Evolutionary conservation across 2,329 filamentous ascomycete species (phyloP), one percentile per base, ranked within the genome.

Genomic region (Fusarium musae): DNA sequence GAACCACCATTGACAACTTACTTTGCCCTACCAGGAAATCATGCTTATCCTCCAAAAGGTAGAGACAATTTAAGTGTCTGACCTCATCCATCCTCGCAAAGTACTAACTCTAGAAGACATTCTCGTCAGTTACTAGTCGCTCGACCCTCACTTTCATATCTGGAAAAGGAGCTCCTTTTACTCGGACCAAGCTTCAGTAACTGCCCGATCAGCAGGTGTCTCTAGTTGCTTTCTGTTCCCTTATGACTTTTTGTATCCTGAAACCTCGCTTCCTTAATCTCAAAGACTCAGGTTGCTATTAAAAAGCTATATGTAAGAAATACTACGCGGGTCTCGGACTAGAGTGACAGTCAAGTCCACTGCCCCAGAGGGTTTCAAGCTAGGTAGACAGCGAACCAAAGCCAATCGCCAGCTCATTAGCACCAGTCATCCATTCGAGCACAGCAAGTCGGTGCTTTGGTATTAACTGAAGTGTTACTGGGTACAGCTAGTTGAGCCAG

Each of bases 391-490:
- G 49, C 16, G n/a, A 37, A 37, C n/a, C n/a, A 21, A 37, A 21
- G 5, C 4, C 13, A 36, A 26, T 6, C 0, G 5, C 17, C 32
- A 37, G 17, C 32, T 11, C 12, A 10, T 28, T 26, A 36, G 9
- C n/a, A 28, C 2, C n/a, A 37, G 13, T 21, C 10, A 19, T 4
- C 3, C n/a, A 23, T 19, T 52, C 12, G 3, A 12, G 9, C 12
- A 8, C 16, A 11, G 3, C 10, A 11, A 52, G 1, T 6, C 3
- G 2, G 32, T 19, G 6, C 6, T 13, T 28, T 26, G 6, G 7
- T 21, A 13, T 15, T 26, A 11, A 36, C 3, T 21, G 2, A 28
- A 7, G 1, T 37, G 9, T 12, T 36, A 16, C 49, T 21, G 12
- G 0, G 23, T 3, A 2, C 6, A 53, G 17, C 17, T 36, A 11